phyloP scores from a whole-genome alignment of 2,329 filamentous ascomycete species.

The Cordyceps pruinosa region DNA sequence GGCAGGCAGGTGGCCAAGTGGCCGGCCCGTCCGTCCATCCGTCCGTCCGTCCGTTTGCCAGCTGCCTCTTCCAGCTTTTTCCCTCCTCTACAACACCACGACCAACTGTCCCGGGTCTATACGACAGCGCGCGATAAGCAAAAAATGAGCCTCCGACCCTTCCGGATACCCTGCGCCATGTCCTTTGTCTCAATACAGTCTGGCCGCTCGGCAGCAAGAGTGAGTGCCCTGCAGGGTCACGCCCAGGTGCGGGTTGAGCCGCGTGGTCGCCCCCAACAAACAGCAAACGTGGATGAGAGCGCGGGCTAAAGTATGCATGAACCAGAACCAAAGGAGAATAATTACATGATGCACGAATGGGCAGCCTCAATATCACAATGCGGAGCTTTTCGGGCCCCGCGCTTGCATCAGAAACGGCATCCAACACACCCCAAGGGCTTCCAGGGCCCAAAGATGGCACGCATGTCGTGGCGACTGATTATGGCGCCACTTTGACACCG shows the following conservation, averaged over 20 bases:
- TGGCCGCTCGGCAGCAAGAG: not conserved
- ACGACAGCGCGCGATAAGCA: not conserved
- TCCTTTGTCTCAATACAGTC: not conserved
- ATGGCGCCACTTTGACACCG: constrained; percentile 11
- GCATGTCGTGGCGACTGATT: not conserved
- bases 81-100: not conserved
- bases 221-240: not conserved
- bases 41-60: not conserved
- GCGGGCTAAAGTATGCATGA: not conserved
- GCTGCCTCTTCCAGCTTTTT: not conserved
- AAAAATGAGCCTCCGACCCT: not conserved
- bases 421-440: not conserved
- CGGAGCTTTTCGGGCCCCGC: constrained; percentile 1
- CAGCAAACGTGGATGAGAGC: not conserved
- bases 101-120: not conserved
- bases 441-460: not conserved
- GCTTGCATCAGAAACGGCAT: not conserved
- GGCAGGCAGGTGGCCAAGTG: not conserved
- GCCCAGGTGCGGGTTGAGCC: not conserved
- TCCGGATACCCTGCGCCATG: not conserved
- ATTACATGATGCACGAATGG: not conserved
- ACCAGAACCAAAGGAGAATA: constrained; percentile 1
- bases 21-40: not conserved
- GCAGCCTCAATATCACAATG: not conserved
- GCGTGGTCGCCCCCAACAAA: not conserved